Evolutionary conservation across 1,139 yeast genomes (phyloP).

Genomic region (Casaregolazyma suthepensis): DNA sequence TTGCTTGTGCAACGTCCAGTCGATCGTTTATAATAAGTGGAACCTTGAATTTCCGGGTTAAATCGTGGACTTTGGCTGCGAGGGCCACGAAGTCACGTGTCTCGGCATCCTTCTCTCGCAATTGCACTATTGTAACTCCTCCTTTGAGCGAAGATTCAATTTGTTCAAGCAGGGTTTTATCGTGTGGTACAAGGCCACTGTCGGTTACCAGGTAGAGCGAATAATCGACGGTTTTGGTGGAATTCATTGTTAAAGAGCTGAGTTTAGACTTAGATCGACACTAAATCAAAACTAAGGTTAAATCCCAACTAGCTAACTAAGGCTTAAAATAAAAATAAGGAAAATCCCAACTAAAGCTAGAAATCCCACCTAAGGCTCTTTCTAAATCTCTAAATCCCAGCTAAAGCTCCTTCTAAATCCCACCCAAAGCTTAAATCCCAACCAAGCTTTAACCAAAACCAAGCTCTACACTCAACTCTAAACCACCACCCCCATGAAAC

Average conservation of each 20-base stretch:
- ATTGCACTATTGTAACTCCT: conserved; percentile 78
- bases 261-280: no score
- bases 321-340: no score
- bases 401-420: no score
- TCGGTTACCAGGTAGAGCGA: conserved; percentile 77
- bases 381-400: no score
- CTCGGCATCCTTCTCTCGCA: conserved; percentile 71
- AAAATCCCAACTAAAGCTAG: neutral
- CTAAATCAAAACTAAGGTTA: no score
- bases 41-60: conserved; percentile 54
- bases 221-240: conserved; percentile 42
- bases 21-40: conserved; percentile 87
- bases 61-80: conserved; percentile 54
- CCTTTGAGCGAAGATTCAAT: conserved; percentile 54
- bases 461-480: no score
- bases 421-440: no score
- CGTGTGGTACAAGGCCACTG: conserved; percentile 65
- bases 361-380: neutral
- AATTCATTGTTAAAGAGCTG: neutral
- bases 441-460: no score
- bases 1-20: conserved; percentile 82
- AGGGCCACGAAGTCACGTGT: conserved; percentile 61
- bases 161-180: conserved; percentile 45
- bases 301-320: no score
- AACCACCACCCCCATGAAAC: conserved; percentile 41